phyloP scores from a whole-genome alignment of 2,329 filamentous ascomycete species.

The Nannizziopsis barbatae region DNA sequence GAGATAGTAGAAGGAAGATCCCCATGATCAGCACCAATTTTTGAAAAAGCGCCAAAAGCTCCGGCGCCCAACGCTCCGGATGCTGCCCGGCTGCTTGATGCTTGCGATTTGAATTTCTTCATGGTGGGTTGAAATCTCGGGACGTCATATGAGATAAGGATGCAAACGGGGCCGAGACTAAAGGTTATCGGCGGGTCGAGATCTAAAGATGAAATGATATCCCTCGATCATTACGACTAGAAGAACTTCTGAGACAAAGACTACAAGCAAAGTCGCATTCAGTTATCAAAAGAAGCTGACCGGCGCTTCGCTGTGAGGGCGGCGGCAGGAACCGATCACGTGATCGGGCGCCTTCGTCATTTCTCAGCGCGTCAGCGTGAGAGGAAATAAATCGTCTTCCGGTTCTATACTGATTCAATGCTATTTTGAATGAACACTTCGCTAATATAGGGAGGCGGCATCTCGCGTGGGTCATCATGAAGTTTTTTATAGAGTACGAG shows the following conservation, averaged over 20 bases:
- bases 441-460: not conserved
- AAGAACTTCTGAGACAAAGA: not conserved
- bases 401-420: no score
- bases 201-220: no score
- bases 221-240: no score
- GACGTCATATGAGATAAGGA: not conserved
- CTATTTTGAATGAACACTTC: not conserved
- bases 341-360: not conserved
- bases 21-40: slow-evolving; percentile 29
- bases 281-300: no score
- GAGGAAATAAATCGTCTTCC: no score
- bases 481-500: slow-evolving; percentile 62
- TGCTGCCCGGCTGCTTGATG: slow-evolving; percentile 51
- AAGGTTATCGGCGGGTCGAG: no score
- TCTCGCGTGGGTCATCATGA: slow-evolving; percentile 44
- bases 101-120: slow-evolving; percentile 52
- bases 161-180: no score
- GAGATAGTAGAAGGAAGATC: slow-evolving; percentile 56
- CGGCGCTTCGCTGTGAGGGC: not conserved
- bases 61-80: slow-evolving; percentile 37
- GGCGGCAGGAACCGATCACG: not conserved
- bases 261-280: not conserved
- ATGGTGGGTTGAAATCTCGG: not conserved
- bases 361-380: no score
- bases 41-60: slow-evolving; percentile 34